Evolutionary conservation across 1,284 basidiomycete species (phyloP), one percentile per base, ranked within the genome.

Genomic region (Fistulina hepatica): DNA sequence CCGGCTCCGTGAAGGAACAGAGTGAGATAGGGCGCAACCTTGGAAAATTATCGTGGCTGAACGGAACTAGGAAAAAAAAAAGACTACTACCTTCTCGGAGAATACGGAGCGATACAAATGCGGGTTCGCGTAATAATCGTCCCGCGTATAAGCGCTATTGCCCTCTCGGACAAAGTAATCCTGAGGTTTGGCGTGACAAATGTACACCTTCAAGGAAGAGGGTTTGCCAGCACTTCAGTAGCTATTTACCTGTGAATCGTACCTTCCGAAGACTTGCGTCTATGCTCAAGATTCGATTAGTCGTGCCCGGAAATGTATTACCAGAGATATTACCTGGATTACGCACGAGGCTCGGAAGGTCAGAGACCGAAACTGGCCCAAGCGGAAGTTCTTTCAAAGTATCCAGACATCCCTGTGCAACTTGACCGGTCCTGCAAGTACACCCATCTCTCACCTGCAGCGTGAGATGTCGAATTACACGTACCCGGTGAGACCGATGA

Each of bases 1-100:
- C 88, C 89, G 0, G 80, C 73, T 6, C 89, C 90, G 47, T 94
- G 89, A 35, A 94, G 65, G 40, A 93, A 69, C 4, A 89, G 69
- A 0, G 84, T 88, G 3, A 89, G 63, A 55, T 86, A 89, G 0
- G 85, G 90, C 1, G 86, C 85, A 26, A 92, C 67, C 83, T 13
- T 3, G 12, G 16, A 19, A 26, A n/a, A 36, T 4, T 17, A 26
- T 31, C 5, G 6, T 19, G 19, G n/a, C n/a, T n/a, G n/a, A n/a
- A n/a, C n/a, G n/a, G 28, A 19, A 32, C 37, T 21, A 36, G 37
- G 42, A 21, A 20, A 15, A 20, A 30, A 31, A 17, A 26, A 49
- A 32, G 34, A 15, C 6, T n/a, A 44, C 59, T 46, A 85, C 86
- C 60, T 71, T 76, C 11, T 73, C 66, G 35, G 73, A 66, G 51